Evolutionary conservation across 2,329 filamentous ascomycete genomes (phyloP).

Genomic region (Fusarium sp.): DNA sequence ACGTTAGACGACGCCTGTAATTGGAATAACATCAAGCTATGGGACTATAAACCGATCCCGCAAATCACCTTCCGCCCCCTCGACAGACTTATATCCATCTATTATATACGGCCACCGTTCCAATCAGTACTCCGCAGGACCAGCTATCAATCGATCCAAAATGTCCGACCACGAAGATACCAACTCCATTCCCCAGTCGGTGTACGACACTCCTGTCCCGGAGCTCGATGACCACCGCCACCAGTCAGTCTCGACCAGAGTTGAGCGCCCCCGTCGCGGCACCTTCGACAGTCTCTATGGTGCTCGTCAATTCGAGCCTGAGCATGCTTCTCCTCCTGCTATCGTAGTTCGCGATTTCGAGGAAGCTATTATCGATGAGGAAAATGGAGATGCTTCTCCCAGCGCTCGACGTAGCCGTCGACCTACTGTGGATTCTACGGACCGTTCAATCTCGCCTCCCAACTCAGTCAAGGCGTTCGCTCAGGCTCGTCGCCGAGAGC

Average conservation of each 20-base stretch:
- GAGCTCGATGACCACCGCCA: constrained; percentile 90
- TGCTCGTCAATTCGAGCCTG: constrained; percentile 60
- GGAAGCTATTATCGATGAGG: constrained; percentile 80
- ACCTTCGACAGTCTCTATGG: constrained; percentile 79
- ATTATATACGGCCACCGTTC: constrained; percentile 17
- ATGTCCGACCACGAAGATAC: constrained; percentile 77
- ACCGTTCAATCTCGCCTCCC: constrained; percentile 84
- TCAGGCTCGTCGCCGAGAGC: constrained; percentile 85
- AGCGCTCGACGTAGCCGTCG: constrained; percentile 62
- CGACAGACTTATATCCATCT: constrained; percentile 24
- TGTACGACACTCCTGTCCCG: constrained; percentile 79
- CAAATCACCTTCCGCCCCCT: constrained; percentile 35
- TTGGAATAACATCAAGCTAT: constrained; percentile 45
- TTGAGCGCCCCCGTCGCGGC: constrained; percentile 73
- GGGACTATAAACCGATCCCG: constrained; percentile 50
- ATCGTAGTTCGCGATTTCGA: constrained; percentile 82
- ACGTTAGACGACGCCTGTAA: constrained; percentile 28
- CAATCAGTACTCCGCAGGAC: constrained; percentile 9
- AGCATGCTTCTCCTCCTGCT: constrained; percentile 52
- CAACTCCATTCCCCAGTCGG: constrained; percentile 67
- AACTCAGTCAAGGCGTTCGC: constrained; percentile 99
- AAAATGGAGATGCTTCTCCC: constrained; percentile 69
- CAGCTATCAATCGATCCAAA: constrained; percentile 47
- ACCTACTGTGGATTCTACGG: constrained; percentile 67
- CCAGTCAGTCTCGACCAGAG: constrained; percentile 69